phyloP scores from a whole-genome alignment of 805 yeast species.

The Saturnispora zaruensis region DNA sequence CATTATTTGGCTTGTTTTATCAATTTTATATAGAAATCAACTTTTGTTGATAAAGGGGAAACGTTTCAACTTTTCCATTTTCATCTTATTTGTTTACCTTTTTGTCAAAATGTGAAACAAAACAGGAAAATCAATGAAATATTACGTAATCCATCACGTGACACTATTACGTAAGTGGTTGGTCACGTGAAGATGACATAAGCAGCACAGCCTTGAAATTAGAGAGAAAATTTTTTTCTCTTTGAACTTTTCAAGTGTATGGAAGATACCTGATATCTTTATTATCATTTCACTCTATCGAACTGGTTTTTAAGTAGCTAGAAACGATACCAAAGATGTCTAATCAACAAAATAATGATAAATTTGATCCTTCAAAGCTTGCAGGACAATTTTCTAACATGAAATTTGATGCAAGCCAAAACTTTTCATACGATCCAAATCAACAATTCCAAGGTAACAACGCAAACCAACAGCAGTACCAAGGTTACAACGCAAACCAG shows the following conservation, averaged over 20 bases:
- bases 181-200: too few species aligned
- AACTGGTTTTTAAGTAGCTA: neutral
- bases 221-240: neutral
- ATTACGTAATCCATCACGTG: neutral
- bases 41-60: neutral
- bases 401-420: conserved; percentile 40
- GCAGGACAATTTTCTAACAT: conserved; percentile 17
- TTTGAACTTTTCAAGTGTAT: neutral
- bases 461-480: conserved; percentile 9
- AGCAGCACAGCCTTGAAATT: neutral
- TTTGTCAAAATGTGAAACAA: neutral
- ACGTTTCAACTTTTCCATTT: neutral
- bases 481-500: conserved; percentile 15
- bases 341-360: conserved; percentile 25
- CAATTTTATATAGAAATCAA: neutral
- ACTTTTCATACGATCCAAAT: conserved; percentile 35
- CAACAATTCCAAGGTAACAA: conserved; percentile 13
- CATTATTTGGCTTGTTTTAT: conserved; percentile 18
- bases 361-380: conserved; percentile 36
- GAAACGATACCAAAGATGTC: conserved; percentile 16
- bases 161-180: neutral
- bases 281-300: neutral
- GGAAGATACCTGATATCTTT: too few species aligned
- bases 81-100: neutral
- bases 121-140: too few species aligned